phyloP scores from a whole-genome alignment of 768 basidiomycete species.

The Termitomyces sp. region DNA sequence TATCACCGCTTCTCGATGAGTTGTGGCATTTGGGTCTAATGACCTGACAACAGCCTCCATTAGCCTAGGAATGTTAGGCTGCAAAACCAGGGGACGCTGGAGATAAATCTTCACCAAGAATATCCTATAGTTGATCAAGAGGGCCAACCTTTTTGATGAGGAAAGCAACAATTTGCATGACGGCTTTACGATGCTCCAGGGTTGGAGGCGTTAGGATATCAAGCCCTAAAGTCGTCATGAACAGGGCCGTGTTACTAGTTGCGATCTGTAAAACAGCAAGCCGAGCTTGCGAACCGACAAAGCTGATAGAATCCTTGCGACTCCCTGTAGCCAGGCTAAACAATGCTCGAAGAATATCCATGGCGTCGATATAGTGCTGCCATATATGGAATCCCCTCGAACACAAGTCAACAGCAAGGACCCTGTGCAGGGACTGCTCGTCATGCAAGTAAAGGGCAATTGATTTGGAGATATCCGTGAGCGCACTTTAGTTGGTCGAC shows the following conservation, averaged over 20 bases:
- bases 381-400: constrained; percentile 89
- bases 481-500: constrained; percentile 38
- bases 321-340: constrained; percentile 73
- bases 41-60: constrained; percentile 97
- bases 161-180: constrained; percentile 91
- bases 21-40: constrained; percentile 81
- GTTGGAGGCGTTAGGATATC: constrained; percentile 80
- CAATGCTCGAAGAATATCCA: constrained; percentile 79
- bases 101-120: background rate
- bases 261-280: constrained; percentile 83
- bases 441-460: constrained; percentile 74
- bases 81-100: constrained; percentile 79
- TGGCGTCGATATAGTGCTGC: constrained; percentile 91
- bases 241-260: constrained; percentile 73
- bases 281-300: constrained; percentile 71
- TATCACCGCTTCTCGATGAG: constrained; percentile 75
- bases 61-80: constrained; percentile 75
- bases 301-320: constrained; percentile 61
- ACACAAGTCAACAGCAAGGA: constrained; percentile 83
- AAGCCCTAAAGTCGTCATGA: constrained; percentile 90
- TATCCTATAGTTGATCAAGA: background rate
- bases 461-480: constrained; percentile 83
- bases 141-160: constrained; percentile 76
- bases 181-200: constrained; percentile 74
- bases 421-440: constrained; percentile 56